Percentiles rank a stretch among this genome's conserved stretches.
Evolutionary conservation across 1,284 basidiomycete genomes (phyloP).

Genomic region (Coriolopsis trogii): DNA sequence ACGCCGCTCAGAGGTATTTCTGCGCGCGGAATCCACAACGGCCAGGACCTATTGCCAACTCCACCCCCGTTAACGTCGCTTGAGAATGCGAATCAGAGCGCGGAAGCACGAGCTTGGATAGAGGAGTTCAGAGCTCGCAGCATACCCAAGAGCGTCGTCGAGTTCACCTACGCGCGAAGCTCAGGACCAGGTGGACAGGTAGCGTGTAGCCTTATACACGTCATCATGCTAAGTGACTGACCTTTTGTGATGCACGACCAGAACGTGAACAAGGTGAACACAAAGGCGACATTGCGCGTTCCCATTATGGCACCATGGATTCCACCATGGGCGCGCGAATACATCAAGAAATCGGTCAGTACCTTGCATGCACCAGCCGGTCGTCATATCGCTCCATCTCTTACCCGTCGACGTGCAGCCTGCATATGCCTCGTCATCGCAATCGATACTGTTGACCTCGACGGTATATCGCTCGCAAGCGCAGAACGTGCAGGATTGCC

Average conservation of each 20-base stretch:
- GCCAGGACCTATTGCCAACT: slow-evolving; percentile 27
- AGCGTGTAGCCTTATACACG: background rate
- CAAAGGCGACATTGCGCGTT: slow-evolving; percentile 70
- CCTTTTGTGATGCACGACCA: slow-evolving; percentile 30
- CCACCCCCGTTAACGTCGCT: slow-evolving; percentile 41
- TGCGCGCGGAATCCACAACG: slow-evolving; percentile 3
- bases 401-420: slow-evolving; percentile 46
- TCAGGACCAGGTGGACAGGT: slow-evolving; percentile 84
- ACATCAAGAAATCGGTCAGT: slow-evolving; percentile 54
- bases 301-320: slow-evolving; percentile 63
- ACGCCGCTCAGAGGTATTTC: background rate
- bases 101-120: slow-evolving; percentile 55
- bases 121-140: slow-evolving; percentile 42
- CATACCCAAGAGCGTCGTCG: slow-evolving; percentile 54
- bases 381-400: background rate
- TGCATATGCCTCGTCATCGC: slow-evolving; percentile 65
- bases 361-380: background rate
- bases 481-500: slow-evolving; percentile 71
- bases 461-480: slow-evolving; percentile 72
- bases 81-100: slow-evolving; percentile 42
- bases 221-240: background rate
- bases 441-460: slow-evolving; percentile 68
- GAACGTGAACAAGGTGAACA: slow-evolving; percentile 86
- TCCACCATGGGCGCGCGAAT: slow-evolving; percentile 63
- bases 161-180: slow-evolving; percentile 69